These are phyloP conservation scores for Rhodamnia argentea DNA, from an alignment of 345 rosid species.

Conservation along the genomic window DNA sequence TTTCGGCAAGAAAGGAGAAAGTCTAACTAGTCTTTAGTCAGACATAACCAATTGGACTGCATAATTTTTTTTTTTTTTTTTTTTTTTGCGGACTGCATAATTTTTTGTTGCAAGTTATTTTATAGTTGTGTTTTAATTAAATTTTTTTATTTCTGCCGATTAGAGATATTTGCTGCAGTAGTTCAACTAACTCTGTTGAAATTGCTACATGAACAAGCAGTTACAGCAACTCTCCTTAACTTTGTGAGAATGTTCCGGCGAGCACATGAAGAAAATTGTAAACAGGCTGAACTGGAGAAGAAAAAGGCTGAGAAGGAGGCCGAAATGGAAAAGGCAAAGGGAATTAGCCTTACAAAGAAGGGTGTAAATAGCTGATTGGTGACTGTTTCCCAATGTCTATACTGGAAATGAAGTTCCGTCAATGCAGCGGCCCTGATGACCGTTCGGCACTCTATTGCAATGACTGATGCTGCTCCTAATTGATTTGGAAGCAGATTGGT, in stretches of 20 bases:
- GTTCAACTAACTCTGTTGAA: not conserved
- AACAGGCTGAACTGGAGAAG: slow-evolving; percentile 84
- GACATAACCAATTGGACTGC: not conserved
- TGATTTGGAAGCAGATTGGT: not conserved
- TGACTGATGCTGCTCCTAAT: not conserved
- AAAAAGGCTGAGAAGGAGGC: slow-evolving; percentile 93
- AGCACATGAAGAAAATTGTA: slow-evolving; percentile 91
- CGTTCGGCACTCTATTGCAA: not conserved
- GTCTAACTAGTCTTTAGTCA: not conserved
- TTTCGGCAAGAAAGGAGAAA: not conserved
- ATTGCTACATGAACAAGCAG: slow-evolving; percentile 30
- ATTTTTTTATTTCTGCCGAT: not conserved
- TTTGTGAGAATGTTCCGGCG: slow-evolving; percentile 79
- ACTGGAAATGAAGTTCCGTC: slow-evolving; percentile 6
- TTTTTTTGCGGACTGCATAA: not conserved
- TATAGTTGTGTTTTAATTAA: not conserved
- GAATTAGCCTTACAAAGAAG: slow-evolving; percentile 52
- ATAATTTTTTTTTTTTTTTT: not conserved
- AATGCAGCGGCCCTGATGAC: slow-evolving; percentile 4
- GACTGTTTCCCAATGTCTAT: slow-evolving; percentile 1
- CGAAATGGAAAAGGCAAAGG: slow-evolving; percentile 84
- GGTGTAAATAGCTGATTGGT: slow-evolving; percentile 29
- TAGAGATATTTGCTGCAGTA: not conserved
- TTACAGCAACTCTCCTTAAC: slow-evolving; percentile 72
- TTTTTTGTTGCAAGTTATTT: not conserved